Conservation (phyloP, 768 basidiomycete species). For the Nevesoporus exiguus region DNA sequence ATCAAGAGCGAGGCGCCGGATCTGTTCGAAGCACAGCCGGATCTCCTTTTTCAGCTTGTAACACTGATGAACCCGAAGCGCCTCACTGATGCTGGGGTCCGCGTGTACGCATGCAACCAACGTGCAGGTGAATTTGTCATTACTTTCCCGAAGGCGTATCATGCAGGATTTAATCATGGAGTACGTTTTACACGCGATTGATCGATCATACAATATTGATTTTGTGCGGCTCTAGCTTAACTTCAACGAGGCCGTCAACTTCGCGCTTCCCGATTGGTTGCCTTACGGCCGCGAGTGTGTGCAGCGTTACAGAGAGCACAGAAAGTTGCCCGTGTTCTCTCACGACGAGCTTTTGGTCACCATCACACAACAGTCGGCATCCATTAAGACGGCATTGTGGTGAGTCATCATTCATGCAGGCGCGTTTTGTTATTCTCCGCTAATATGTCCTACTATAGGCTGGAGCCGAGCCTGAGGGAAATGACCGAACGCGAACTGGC, state of each 20-base stretch:
- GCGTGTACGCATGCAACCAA: conserved; percentile 93
- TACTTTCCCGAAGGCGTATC: conserved; percentile 97
- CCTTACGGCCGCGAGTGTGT: conserved; percentile 85
- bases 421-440: conserved; percentile 17
- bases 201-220: conserved; percentile 23
- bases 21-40: conserved; percentile 95
- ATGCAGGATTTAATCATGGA: conserved; percentile 97
- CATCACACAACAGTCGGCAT: conserved; percentile 93
- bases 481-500: conserved; percentile 85
- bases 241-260: conserved; percentile 99
- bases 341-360: conserved; percentile 96
- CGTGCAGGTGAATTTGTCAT: conserved; percentile 96
- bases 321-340: conserved; percentile 95
- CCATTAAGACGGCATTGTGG: conserved; percentile 93
- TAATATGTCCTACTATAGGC: conserved; percentile 46
- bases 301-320: conserved; percentile 82
- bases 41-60: conserved; percentile 94
- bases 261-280: conserved; percentile 95
- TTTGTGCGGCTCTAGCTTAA: conserved; percentile 63
- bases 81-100: conserved; percentile 82
- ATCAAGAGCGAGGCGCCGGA: conserved; percentile 96
- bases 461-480: conserved; percentile 77
- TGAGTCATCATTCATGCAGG: conserved; percentile 36
- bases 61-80: conserved; percentile 96
- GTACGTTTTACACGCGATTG: conserved; percentile 49